Evolutionary conservation across 2,329 filamentous ascomycete genomes (phyloP).

Genomic region (Trichoderma lentiforme): DNA sequence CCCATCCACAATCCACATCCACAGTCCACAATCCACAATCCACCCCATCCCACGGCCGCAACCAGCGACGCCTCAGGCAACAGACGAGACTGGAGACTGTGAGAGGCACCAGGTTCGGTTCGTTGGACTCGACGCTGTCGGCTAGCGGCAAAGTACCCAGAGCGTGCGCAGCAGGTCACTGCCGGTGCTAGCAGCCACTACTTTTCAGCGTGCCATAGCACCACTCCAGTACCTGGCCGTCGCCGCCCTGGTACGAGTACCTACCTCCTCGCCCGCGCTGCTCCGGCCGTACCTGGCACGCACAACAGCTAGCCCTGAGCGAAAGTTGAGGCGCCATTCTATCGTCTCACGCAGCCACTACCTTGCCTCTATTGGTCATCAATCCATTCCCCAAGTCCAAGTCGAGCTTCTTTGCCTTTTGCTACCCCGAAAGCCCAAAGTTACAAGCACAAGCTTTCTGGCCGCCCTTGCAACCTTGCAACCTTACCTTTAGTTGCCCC

Average conservation of each 20-base stretch:
- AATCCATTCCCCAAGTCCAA: background rate
- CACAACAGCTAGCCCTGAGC: background rate
- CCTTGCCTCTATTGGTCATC: conserved; percentile 1
- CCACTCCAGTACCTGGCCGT: background rate
- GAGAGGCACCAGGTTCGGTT: background rate
- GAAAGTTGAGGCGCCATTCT: background rate
- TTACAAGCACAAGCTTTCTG: conserved; percentile 11
- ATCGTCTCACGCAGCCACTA: background rate
- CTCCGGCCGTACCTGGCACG: conserved; percentile 4
- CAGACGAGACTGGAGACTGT: no score
- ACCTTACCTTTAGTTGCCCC: conserved; percentile 13
- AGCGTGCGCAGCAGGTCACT: background rate
- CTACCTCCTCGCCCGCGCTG: background rate
- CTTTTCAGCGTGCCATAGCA: background rate
- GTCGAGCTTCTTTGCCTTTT: background rate
- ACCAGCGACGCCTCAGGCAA: conserved; percentile 14
- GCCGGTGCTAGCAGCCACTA: background rate
- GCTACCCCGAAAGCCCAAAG: background rate
- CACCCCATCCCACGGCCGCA: conserved; percentile 4
- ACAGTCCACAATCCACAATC: background rate
- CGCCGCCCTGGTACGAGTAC: background rate
- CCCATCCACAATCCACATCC: background rate
- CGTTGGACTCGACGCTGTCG: background rate
- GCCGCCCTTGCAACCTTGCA: conserved; percentile 23
- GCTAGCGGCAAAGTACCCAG: conserved; percentile 1